Base-by-base conservation (phyloP, 192 early-diverging fungal genomes). In the Phycomyces blakesleeanus region DNA sequence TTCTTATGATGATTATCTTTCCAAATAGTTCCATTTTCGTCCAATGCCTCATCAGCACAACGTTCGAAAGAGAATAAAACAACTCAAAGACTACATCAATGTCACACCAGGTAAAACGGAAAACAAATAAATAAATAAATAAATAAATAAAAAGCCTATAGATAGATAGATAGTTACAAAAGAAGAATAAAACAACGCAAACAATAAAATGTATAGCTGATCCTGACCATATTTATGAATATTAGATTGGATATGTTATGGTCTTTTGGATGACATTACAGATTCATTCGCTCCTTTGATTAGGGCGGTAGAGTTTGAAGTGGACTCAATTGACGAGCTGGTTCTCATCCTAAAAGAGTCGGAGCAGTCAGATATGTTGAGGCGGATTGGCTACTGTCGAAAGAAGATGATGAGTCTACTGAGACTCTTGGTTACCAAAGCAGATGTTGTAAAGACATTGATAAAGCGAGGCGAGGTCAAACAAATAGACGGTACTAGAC, bases 221-320 rank as follows among this genome's bases (percentile, higher is more conserved):
- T n/a, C n/a, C n/a, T n/a, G n/a, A n/a, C n/a, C n/a, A 56, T n/a
- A 21, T 4, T 38, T 42, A 24, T 42, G 22, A 16, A 5, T 7
- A 26, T 21, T 79, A 67, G 95, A 98, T 72, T 98, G 96, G 96
- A 89, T 98, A 57, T 93, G 92, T 78, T 98, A 98, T 70, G 95
- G 94, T 0, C 72, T 98, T 6, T 84, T 98, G 68, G 96, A 98
- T 77, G 95, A 96, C 66, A 91, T 99, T 52, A 94, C 93, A 5
- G 97, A 99, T 70, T 83, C 85, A 18, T 94, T 98, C 68, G 89
- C 91, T 29, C 95, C 95, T 6, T 77, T 95, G 11, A 80, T 98
- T 51, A 81, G 87, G 37, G 73, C 86, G 15, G 89, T 99, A 64
- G 97, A 99, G 76, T 84, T 91, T 55, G 97, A 98, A 71, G 97